Conservation (phyloP, 306 rosid genomes). For the Trifolium pratense region DNA sequence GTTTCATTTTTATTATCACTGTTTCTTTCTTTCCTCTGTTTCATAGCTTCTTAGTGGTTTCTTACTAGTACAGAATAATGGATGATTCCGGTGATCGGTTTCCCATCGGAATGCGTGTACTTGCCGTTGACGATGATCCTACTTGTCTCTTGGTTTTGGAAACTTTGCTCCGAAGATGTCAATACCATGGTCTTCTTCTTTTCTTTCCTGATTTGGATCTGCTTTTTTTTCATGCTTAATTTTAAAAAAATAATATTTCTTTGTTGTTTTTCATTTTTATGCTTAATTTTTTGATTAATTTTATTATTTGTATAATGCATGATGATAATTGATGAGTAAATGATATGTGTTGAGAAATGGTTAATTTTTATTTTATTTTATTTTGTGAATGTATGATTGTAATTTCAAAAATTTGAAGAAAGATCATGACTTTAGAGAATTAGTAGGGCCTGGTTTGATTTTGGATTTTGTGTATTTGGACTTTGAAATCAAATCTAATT, state of each 20-base stretch:
- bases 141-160: constrained; percentile 80
- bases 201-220: constrained; percentile 26
- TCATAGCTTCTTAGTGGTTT: background rate
- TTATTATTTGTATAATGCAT: background rate
- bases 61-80: background rate
- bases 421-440: background rate
- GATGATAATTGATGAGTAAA: background rate
- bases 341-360: background rate
- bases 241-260: background rate
- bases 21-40: background rate
- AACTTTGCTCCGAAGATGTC: constrained; percentile 81
- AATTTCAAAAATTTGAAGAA: background rate
- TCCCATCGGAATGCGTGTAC: constrained; percentile 96
- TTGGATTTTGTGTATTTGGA: background rate
- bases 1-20: background rate
- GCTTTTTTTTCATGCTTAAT: constrained; percentile 12
- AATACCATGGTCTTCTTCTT: constrained; percentile 73
- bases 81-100: constrained; percentile 69
- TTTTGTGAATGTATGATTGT: background rate
- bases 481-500: background rate
- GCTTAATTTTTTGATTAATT: background rate
- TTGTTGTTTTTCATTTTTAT: background rate
- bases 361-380: background rate
- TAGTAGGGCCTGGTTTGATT: background rate
- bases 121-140: constrained; percentile 93